Base-by-base conservation (phyloP, 495 filamentous ascomycete species). In the Trichoderma virens region DNA sequence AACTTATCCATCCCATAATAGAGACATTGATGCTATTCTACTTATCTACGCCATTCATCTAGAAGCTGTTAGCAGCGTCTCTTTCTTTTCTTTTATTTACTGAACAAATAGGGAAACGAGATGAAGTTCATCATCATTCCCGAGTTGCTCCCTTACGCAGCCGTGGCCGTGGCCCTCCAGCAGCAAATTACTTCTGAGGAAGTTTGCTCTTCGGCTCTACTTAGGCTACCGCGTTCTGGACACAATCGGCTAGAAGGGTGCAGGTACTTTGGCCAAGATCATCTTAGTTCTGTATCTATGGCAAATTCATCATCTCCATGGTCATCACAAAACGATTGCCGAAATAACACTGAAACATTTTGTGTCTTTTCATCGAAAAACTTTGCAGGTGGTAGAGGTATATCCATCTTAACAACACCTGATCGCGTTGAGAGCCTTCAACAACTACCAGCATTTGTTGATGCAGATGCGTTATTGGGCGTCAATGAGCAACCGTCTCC, bases 281-380 rank as follows among this genome's bases (percentile, higher is more conserved):
- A 41, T 3, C 9, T 41, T 18, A 18, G 9, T 41, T 18, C 38
- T 16, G 11, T 41, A 41, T 41, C 4, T 18, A 5, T 41, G 11
- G 5, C 38, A 41, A 41, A 41, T 41, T 41, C 38, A 41, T 41
- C 11, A 41, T 13, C 38, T 41, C 38, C 38, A 41, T 18, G 38
- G 38, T 16, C 38, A 18, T 41, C 38, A 41, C 38, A 41, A 41
- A 41, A 18, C 9, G 38, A 41, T 18, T 41, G 38, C 18, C 38
- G 38, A 11, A 41, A 41, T 41, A 41, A 41, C 11, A 16, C 38
- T 18, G 11, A 41, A 41, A 41, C 11, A 1, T 67, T 70, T 43
- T 76, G 74, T 61, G 72, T 70, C 65, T 76, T 72, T 65, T 70
- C 71, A 31, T 70, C 72, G 64, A 41, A 34, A 11, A 62, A 31